Conservation (phyloP, 768 basidiomycete genomes). For the Leccinum uliginosum region DNA sequence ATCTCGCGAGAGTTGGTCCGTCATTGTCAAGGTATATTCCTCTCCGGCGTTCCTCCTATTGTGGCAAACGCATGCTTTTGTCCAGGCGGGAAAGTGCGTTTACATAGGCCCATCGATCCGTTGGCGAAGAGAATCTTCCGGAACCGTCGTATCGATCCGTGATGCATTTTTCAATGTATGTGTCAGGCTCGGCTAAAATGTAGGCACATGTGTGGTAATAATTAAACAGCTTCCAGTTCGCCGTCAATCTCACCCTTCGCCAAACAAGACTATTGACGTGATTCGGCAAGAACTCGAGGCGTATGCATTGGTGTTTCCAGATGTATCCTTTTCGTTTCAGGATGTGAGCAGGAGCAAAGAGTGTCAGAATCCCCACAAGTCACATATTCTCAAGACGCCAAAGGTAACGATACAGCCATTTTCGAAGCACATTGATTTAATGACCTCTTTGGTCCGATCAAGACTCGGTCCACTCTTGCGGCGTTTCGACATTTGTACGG, state of each 20-base stretch:
- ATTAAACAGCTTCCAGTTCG: conserved; percentile 70
- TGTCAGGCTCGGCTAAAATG: conserved; percentile 8
- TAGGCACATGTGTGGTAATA: conserved; percentile 1
- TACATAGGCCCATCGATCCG: conserved; percentile 72
- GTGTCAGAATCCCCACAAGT: conserved; percentile 32
- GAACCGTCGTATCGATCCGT: conserved; percentile 79
- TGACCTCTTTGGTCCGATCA: conserved; percentile 20
- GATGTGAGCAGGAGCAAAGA: conserved; percentile 41
- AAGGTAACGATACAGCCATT: conserved; percentile 45
- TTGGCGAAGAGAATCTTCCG: conserved; percentile 67
- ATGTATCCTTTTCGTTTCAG: conserved; percentile 66
- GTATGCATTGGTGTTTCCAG: conserved; percentile 68
- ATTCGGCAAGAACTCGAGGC: conserved; percentile 70
- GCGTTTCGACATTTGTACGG: conserved; percentile 77
- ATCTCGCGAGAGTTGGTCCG: conserved; percentile 65
- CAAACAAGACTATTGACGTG: conserved; percentile 56
- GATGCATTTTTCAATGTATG: conserved; percentile 89
- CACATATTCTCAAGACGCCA: conserved; percentile 54
- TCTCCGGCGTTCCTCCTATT: not conserved
- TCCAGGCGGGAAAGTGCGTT: conserved; percentile 59
- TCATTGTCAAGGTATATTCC: conserved; percentile 66
- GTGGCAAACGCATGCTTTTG: not conserved
- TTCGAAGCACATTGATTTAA: conserved; percentile 5
- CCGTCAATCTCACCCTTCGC: conserved; percentile 61
- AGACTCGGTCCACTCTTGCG: conserved; percentile 63